Percentiles rank a stretch among this genome's conserved stretches.
phyloP scores from a whole-genome alignment of 2,329 filamentous ascomycete genomes.

The Beauveria sp. region DNA sequence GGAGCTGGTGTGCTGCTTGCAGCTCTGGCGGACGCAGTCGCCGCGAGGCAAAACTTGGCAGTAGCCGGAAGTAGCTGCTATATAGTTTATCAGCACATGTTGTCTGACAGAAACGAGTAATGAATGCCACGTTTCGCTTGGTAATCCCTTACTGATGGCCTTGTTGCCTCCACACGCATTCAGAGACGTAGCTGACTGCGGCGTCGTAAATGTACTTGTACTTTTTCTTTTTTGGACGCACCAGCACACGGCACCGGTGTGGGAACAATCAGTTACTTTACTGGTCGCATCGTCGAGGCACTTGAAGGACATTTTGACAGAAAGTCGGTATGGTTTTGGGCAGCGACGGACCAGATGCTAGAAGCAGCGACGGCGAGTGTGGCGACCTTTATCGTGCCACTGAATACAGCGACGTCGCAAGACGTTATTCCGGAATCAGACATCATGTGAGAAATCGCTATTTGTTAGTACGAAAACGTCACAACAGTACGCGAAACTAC shows the following conservation, averaged over 20 bases:
- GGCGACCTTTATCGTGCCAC: constrained; percentile 16
- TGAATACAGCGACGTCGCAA: background rate
- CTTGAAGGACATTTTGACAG: constrained; percentile 23
- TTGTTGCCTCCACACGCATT: constrained; percentile 19
- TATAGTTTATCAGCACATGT: background rate
- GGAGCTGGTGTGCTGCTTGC: background rate
- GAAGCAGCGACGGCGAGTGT: constrained; percentile 17
- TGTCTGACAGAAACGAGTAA: background rate
- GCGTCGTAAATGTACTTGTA: constrained; percentile 22
- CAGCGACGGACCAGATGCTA: constrained; percentile 15
- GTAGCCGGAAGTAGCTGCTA: constrained; percentile 14
- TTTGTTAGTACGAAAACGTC: background rate
- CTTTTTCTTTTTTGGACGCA: constrained; percentile 21
- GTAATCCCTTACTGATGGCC: constrained; percentile 20
- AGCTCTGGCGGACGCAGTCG: constrained; percentile 9
- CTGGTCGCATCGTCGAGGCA: constrained; percentile 21
- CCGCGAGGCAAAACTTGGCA: constrained; percentile 14
- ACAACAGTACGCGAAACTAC: background rate
- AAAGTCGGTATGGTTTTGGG: constrained; percentile 16
- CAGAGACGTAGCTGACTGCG: constrained; percentile 21
- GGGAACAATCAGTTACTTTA: constrained; percentile 18
- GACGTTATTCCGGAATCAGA: too few species aligned
- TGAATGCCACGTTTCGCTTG: background rate
- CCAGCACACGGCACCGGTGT: constrained; percentile 19
- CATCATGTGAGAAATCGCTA: too few species aligned